Percentiles rank a stretch among this genome's conserved stretches.
phyloP scores from a whole-genome alignment of 257 asterid species.

The Jacaranda mimosifolia region DNA sequence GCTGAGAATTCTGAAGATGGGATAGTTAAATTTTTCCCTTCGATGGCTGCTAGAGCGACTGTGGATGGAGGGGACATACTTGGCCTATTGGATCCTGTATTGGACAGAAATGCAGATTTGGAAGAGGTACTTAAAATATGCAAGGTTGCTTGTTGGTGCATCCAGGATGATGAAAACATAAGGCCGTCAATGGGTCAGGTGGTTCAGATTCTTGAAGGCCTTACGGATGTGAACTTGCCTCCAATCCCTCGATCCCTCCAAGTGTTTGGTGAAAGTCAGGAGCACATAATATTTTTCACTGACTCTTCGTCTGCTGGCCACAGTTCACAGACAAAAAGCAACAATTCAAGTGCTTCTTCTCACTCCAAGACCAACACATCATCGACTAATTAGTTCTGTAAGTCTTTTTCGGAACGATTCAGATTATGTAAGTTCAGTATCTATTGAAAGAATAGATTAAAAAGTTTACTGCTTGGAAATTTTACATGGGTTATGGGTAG shows the following conservation, averaged over 20 bases:
- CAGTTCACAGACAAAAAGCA: slow-evolving; percentile 53
- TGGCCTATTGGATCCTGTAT: slow-evolving; percentile 45
- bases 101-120: slow-evolving; percentile 34
- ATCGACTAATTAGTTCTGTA: not conserved
- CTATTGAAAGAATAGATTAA: not conserved
- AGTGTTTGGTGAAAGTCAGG: slow-evolving; percentile 52
- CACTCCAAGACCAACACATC: slow-evolving; percentile 34
- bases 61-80: slow-evolving; percentile 48
- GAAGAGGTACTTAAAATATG: slow-evolving; percentile 54
- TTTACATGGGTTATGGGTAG: not conserved
- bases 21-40: slow-evolving; percentile 45
- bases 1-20: slow-evolving; percentile 44
- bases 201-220: slow-evolving; percentile 59
- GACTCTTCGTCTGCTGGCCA: slow-evolving; percentile 64
- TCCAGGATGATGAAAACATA: slow-evolving; percentile 32
- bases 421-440: not conserved
- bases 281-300: slow-evolving; percentile 70
- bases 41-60: slow-evolving; percentile 35
- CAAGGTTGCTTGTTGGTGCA: slow-evolving; percentile 40
- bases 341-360: slow-evolving; percentile 47
- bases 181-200: slow-evolving; percentile 63
- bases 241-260: slow-evolving; percentile 60
- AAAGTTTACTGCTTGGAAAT: not conserved
- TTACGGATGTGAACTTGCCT: slow-evolving; percentile 50
- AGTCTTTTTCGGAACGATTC: not conserved